Evolutionary conservation across 2,329 filamentous ascomycete species (phyloP), one percentile per base, ranked within the genome.

Genomic region (Diaporthe citriasiana): DNA sequence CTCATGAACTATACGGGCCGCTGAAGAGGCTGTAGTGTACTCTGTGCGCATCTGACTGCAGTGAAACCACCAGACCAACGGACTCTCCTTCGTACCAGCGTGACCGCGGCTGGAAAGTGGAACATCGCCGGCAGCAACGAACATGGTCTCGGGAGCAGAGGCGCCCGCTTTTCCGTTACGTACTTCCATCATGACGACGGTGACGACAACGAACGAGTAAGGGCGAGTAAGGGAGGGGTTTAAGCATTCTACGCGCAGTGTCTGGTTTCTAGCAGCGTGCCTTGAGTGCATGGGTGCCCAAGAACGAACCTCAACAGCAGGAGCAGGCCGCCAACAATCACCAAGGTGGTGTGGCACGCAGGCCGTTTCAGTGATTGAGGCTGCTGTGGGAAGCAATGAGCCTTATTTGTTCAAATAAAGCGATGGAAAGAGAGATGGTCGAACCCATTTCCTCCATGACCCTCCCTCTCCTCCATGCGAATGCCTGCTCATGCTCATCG

Each of bases 181-280:
- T 25, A 50, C 27, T 15, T 33, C 42, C 68, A 75, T 72, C 13
- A 74, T 74, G 70, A 72, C 73, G 59, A 66, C 42, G 59, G 70
- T 74, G 73, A 74, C 70, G 73, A 73, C 74, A 71, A 30, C 8
- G 45, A 71, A 30, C 8, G 45, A 45, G 45, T 51, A 15, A 30
- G 19, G 55, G 55, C 15, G 4, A 3, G 17, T 19, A 17, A 19
- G 22, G 60, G 17, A 9, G 35, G 22, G 15, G n/a, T 19, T 17
- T 10, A 50, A 40, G 40, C n/a, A 50, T 22, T 33, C 30, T 22
- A 8, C 25, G 27, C 33, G 45, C 10, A 27, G 15, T 42, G n/a
- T 25, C 8, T 19, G 10, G n/a, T 19, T 27, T 35, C n/a, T n/a
- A 42, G 38, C 40, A 17, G 25, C 13, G 22, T 47, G 45, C 33